Base-by-base conservation (phyloP, 257 asterid genomes). In the Nicotiana noctiflora region DNA sequence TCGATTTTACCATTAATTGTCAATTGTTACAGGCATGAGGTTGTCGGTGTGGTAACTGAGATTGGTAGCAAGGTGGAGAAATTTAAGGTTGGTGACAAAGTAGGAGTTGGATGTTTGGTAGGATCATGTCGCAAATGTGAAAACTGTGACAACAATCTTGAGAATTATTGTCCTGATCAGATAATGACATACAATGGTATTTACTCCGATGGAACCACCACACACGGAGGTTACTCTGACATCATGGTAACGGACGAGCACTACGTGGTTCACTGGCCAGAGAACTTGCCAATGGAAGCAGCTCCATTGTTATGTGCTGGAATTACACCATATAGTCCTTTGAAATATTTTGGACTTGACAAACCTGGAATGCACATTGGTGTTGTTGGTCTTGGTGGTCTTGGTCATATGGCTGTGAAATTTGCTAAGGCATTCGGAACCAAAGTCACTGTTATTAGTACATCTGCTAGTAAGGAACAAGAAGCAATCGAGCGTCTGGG, bases 381-480 rank as follows among this genome's bases (percentile, higher is more conserved):
- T n/a, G 83, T 84, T 62, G 87, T 84, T 4, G 87, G 87, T 10
- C 83, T 84, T 6, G 87, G 87, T 18, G 85, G 87, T 0, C 25
- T 84, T 8, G 87, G 87, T 6, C 87, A 84, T 78, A 80, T 84
- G 53, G 85, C 83, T 31, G 40, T 34, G 40, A 34, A 34, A 34
- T 34, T 34, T 5, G 8, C 40, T 5, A 34, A 34, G 8, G 8
- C 40, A 1, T 34, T 34, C 2, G 40, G 40, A 34, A 34, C 40
- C 1, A 34, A 34, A 5, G 40, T 34, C 2, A 34, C 40, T 5
- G 40, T 34, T 34, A 34, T 6, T 34, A 34, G 40, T 34, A 34
- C 40, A 34, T 34, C 8, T 34, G 0, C 8, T 5, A 34, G 40
- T 34, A 34, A 34, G 0, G 6, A 34, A 34, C 40, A 34, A 34